Conservation (phyloP, 768 basidiomycete species). For the Galerina marginata region DNA sequence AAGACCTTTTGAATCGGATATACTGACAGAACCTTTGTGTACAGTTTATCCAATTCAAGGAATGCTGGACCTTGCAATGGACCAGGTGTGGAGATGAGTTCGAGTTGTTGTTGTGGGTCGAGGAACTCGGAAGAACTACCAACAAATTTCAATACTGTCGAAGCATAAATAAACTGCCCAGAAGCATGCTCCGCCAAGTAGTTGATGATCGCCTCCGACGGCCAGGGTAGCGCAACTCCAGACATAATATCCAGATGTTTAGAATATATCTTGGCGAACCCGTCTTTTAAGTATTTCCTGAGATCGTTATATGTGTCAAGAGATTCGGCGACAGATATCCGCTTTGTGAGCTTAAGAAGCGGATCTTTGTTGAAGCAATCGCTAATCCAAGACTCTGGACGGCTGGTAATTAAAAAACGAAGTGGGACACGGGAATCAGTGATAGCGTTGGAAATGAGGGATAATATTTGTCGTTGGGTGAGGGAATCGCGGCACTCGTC, state of each 20-base stretch:
- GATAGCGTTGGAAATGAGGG: constrained; percentile 4
- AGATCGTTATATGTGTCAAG: constrained; percentile 17
- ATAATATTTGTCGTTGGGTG: constrained; percentile 21
- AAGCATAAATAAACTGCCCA: constrained; percentile 23
- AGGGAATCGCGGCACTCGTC: constrained; percentile 25
- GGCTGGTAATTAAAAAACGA: constrained; percentile 22
- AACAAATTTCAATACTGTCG: constrained; percentile 22
- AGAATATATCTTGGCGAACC: constrained; percentile 9
- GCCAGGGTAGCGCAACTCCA: constrained; percentile 2
- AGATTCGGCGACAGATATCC: not conserved
- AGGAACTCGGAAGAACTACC: constrained; percentile 4
- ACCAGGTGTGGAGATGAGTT: constrained; percentile 5
- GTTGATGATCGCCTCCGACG: constrained; percentile 4
- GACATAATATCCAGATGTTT: not conserved
- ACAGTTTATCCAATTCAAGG: constrained; percentile 16
- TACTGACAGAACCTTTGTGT: constrained; percentile 12
- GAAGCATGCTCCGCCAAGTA: constrained; percentile 14
- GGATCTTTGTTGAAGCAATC: constrained; percentile 5
- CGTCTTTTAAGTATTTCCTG: constrained; percentile 12
- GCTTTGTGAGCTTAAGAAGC: not conserved
- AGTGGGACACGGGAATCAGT: not conserved
- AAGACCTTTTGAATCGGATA: constrained; percentile 4
- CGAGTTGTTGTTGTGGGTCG: constrained; percentile 13
- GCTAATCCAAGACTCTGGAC: constrained; percentile 16
- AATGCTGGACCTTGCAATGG: not conserved